phyloP scores from a whole-genome alignment of 2,329 filamentous ascomycete species.

The Byssothecium circinans region DNA sequence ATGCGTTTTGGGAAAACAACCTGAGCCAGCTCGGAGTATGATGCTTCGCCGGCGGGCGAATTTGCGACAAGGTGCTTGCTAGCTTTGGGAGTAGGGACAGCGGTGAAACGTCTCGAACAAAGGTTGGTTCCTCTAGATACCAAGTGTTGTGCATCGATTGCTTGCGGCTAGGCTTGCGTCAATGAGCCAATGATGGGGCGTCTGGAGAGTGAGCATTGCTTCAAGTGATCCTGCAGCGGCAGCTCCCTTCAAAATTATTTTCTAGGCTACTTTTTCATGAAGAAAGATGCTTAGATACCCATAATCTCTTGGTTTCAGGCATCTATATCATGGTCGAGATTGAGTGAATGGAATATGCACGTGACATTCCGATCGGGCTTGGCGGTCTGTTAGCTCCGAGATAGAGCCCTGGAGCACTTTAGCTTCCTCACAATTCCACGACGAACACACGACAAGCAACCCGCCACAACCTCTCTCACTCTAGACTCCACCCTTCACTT shows the following conservation, averaged over 20 bases:
- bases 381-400: slow-evolving; percentile 19
- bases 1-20: no score
- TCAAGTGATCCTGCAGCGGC: background rate
- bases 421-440: slow-evolving; percentile 29
- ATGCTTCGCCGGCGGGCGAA: background rate
- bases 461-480: slow-evolving; percentile 1
- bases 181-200: background rate
- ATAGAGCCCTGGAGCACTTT: no score
- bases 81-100: background rate
- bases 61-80: background rate
- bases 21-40: background rate
- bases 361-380: slow-evolving; percentile 20
- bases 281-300: no score
- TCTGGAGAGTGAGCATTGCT: background rate
- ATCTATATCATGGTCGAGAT: background rate
- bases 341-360: background rate
- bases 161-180: background rate
- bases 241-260: no score
- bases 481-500: slow-evolving; percentile 4
- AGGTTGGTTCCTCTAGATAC: background rate
- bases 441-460: slow-evolving; percentile 17
- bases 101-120: slow-evolving; percentile 9
- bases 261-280: no score
- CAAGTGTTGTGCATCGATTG: slow-evolving; percentile 4
- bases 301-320: background rate